A percentile compares a stretch with the other conserved stretches of the same genome.
These are phyloP conservation scores for Bruguiera sexangula DNA, from an alignment of 345 rosid genomes.

Conservation along the genomic window DNA sequence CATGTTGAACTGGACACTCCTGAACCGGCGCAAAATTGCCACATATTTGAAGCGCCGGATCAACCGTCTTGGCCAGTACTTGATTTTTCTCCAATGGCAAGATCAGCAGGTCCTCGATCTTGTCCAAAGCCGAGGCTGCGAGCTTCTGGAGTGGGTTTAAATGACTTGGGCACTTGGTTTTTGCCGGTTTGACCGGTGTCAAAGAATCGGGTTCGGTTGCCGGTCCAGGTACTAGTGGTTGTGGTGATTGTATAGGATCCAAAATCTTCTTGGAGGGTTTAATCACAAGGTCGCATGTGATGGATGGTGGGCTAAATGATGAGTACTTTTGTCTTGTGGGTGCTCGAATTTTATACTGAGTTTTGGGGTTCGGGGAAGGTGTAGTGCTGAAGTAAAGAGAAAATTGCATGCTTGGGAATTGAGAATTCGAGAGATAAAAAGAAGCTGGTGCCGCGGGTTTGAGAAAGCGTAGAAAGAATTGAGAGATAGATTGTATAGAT, in stretches of 20 bases:
- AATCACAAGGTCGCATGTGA: conserved; percentile 25
- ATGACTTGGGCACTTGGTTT: conserved; percentile 5
- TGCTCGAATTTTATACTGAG: neutral
- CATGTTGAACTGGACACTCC: conserved; percentile 58
- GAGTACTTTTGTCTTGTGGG: neutral
- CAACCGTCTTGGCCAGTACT: conserved; percentile 31
- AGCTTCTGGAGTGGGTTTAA: conserved; percentile 39
- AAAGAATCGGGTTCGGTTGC: neutral
- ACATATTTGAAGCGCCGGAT: conserved; percentile 49
- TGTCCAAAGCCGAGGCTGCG: conserved; percentile 36
- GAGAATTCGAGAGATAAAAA: neutral
- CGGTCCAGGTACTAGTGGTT: neutral
- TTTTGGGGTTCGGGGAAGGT: neutral
- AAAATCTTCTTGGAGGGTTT: conserved; percentile 20
- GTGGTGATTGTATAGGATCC: neutral
- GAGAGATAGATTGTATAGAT: neutral
- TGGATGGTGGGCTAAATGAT: neutral
- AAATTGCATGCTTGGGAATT: conserved; percentile 16
- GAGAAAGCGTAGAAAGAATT: no score
- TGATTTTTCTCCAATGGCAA: conserved; percentile 27
- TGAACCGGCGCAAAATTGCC: conserved; percentile 73
- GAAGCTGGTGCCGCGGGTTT: no score
- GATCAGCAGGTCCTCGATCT: conserved; percentile 35
- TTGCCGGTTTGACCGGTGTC: neutral
- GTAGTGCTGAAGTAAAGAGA: conserved; percentile 1